Evolutionary conservation across 208 protist genomes (phyloP), one percentile per base, ranked within the genome.

Genomic region (Kentomonas sorsogonicus): DNA sequence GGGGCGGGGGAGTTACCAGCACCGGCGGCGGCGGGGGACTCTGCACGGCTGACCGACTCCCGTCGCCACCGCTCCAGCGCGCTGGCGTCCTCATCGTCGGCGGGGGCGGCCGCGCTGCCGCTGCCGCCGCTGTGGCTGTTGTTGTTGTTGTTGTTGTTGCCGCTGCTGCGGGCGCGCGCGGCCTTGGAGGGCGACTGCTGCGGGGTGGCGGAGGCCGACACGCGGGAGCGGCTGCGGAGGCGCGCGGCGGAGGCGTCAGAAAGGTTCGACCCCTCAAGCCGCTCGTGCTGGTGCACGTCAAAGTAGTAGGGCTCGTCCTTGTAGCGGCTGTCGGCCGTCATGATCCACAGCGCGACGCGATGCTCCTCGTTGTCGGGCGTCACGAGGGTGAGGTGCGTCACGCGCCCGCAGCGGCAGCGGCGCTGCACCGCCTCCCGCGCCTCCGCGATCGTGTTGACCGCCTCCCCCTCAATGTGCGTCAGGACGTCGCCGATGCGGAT

Each of bases 401-500:
- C 51, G 20, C 60, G 36, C 46, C 53, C 77, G 52, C 61, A 65
- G 41, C 60, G 50, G 45, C 69, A 78, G 34, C 63, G 51, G 38
- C 46, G 58, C 39, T 53, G 41, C 0, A 85, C 71, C n/a, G 66
- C 61, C 1, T 47, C 33, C 15, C 70, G 53, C 6, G 55, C 74
- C 23, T 76, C 71, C n/a, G 46, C 53, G 18, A 81, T 69, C 1
- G 46, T 64, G 20, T 45, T 36, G 13, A 85, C 78, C 0, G 53
- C 43, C 7, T 62, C 36, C 0, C 59, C 77, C 26, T 62, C 65
- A 23, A 78, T 72, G 18, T 52, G 55, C 18, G 69, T 27, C 9
- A 85, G 70, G 2, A 59, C 54, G 46, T 81, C 77, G 23, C 64
- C 77, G 33, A 81, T 74, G 20, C 73, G 69, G 16, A 85, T 73